Base-by-base conservation (phyloP, 371 early-diverging fungal genomes). In the Dinochytrium kinnereticum region DNA sequence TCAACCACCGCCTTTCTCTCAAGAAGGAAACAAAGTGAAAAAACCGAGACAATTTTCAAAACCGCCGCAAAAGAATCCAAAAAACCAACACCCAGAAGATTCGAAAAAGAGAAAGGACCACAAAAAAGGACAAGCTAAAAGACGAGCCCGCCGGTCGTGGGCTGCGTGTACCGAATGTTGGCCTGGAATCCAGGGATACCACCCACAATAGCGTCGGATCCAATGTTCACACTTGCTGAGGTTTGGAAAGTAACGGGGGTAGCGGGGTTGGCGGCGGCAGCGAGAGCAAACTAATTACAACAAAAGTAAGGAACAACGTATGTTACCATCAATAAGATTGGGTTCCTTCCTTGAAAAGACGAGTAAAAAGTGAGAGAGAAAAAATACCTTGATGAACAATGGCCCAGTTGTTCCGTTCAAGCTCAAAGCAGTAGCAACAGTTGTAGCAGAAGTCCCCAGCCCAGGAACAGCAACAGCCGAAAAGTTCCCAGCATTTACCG, bases 331-430 rank as follows among this genome's bases (percentile, higher is more conserved):
- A 44, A 19, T 19, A 44, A 44, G 44, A 13, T 7, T 13, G 44
- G 44, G 44, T n/a, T n/a, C n/a, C n/a, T n/a, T n/a, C n/a, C n/a
- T n/a, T n/a, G 19, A 44, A 44, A 44, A 19, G 19, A 44, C 7
- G 19, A 44, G 44, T 21, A 7, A 53, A 26, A 53, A 53, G 26
- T 5, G 26, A 26, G 26, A 26, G 26, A 15, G 26, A 53, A 5
- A 53, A 53, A 13, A 53, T 21, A 53, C 55, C 55, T 53, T 53
- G 55, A 53, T 53, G 26, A 53, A 53, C 17, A 53, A 26, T 5
- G 55, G 55, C 5, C 55, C 55, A 5, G 10, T 13, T 5, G 13
- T 24, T 7, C 24, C 24, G 5, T 13, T 5, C 10, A 53, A 26
- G 24, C 5, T 53, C 55, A 53, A 53, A 5, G 13, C 26, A 5